Percentiles rank a stretch among this genome's conserved stretches.
Evolutionary conservation across 306 rosid genomes (phyloP).

Genomic region (Parietaria judaica): DNA sequence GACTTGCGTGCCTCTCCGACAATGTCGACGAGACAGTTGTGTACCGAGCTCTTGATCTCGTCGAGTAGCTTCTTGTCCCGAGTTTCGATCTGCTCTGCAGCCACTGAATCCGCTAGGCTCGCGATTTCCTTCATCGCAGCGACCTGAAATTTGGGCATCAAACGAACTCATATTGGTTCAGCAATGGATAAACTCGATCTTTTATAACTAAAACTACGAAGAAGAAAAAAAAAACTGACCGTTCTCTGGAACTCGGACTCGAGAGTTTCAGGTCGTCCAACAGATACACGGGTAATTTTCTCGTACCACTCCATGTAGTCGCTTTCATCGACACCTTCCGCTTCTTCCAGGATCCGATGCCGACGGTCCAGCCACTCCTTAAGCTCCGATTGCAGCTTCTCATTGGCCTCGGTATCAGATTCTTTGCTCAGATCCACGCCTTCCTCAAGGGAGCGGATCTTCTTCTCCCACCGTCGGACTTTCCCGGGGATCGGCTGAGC

Average conservation of each 20-base stretch:
- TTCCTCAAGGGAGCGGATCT: conserved; percentile 49
- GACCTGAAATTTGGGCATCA: conserved; percentile 27
- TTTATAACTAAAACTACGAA: background rate
- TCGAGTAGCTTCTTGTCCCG: conserved; percentile 46
- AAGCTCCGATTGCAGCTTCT: conserved; percentile 41
- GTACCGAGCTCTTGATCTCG: conserved; percentile 49
- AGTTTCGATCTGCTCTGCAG: conserved; percentile 55
- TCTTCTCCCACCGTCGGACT: conserved; percentile 65
- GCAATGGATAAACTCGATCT: background rate
- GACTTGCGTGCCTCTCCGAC: conserved; percentile 41
- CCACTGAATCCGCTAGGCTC: conserved; percentile 40
- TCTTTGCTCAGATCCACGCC: conserved; percentile 39
- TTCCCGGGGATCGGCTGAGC: conserved; percentile 64
- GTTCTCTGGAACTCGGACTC: conserved; percentile 76
- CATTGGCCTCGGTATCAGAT: conserved; percentile 25
- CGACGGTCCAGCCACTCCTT: conserved; percentile 57
- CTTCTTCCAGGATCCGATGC: conserved; percentile 30
- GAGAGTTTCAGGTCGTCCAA: conserved; percentile 55
- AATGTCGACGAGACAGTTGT: conserved; percentile 49
- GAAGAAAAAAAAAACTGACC: conserved; percentile 25
- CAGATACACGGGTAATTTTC: conserved; percentile 53
- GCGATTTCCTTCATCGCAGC: conserved; percentile 70
- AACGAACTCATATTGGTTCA: background rate
- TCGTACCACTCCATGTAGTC: conserved; percentile 60
- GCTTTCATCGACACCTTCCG: conserved; percentile 29